These are phyloP conservation scores for Psilocybe sp. DNA, from an alignment of 768 basidiomycete genomes.

Conservation along the genomic window DNA sequence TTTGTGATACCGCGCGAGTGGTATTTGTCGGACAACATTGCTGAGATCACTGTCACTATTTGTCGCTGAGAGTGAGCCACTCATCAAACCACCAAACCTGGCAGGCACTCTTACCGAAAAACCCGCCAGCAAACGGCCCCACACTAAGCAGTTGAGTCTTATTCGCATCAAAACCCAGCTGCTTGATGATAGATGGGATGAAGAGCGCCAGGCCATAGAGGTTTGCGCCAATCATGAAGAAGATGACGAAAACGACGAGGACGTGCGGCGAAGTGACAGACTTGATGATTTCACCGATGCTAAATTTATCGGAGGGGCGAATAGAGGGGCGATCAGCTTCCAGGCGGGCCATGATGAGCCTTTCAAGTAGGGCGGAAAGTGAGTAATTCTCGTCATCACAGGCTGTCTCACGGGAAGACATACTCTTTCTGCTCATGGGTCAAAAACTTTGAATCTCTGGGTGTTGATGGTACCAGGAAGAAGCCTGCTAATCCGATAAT, in stretches of 20 bases:
- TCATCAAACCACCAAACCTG: too few species aligned
- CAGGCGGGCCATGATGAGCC: slow-evolving; percentile 27
- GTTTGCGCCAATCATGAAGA: slow-evolving; percentile 33
- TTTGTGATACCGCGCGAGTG: slow-evolving; percentile 22
- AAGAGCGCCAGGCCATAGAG: slow-evolving; percentile 34
- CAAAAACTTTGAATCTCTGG: slow-evolving; percentile 25
- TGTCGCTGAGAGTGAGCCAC: not conserved
- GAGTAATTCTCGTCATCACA: not conserved
- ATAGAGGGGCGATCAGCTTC: slow-evolving; percentile 31
- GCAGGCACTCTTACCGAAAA: slow-evolving; percentile 24
- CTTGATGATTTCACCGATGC: slow-evolving; percentile 25
- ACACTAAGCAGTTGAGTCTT: slow-evolving; percentile 35
- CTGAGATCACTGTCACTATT: slow-evolving; percentile 20
- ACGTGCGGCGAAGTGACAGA: slow-evolving; percentile 32
- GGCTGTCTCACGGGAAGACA: slow-evolving; percentile 1
- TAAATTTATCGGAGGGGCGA: slow-evolving; percentile 27
- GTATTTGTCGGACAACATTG: slow-evolving; percentile 21
- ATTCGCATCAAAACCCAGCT: slow-evolving; percentile 29
- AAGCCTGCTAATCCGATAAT: slow-evolving; percentile 43
- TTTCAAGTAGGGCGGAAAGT: slow-evolving; percentile 2
- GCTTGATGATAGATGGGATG: slow-evolving; percentile 35
- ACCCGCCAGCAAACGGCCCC: slow-evolving; percentile 34
- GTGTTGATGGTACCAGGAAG: slow-evolving; percentile 34
- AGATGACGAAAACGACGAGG: slow-evolving; percentile 28
- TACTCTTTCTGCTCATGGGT: slow-evolving; percentile 31